Base-by-base conservation (phyloP, 108 stramenopile species). In the Tribonema minus region DNA sequence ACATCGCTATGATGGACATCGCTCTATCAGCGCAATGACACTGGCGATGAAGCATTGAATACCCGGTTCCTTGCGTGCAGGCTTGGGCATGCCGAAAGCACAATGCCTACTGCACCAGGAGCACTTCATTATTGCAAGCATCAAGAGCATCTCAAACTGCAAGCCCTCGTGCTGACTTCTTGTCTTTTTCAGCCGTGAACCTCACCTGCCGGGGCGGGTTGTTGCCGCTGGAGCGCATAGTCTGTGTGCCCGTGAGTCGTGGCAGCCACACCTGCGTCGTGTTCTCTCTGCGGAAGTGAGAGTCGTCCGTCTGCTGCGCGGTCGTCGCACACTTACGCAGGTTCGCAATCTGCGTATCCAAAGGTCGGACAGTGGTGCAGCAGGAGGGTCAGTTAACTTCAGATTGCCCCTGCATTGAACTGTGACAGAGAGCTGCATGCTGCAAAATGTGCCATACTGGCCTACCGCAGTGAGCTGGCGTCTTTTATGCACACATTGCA, bases 241-340 rank as follows among this genome's bases (percentile, higher is more conserved):
- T 90, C 72, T 89, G 88, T 0, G 88, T 88, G 7, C 64, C 37
- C 33, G 61, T 41, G 9, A 35, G 63, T 0, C 70, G 67, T 9
- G 86, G 87, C n/a, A 82, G 58, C 64, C 85, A 89, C 7, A 83
- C 89, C 64, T 90, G 89, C 3, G 89, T 84, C 3, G 86, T 74
- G 67, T 70, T 84, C 38, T 83, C 86, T 2, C 88, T 76, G 23
- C 87, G 64, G 85, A 88, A 89, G 88, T 87, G 87, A 9, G 86
- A 87, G 12, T 23, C 28, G 38, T 87, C 88, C 3, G 90, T 90
- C 72, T 90, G 90, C 29, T 70, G 41, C 36, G 61, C 40, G 58
- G 32, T 71, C 3, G 90, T 90, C 6, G 35, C 64, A 35, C 82
- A 88, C 3, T 86, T 82, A 3, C 84, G 84, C 23, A 90, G 74